phyloP scores from a whole-genome alignment of 139 green algal species.

The Pseudopediastrum boryanum region DNA sequence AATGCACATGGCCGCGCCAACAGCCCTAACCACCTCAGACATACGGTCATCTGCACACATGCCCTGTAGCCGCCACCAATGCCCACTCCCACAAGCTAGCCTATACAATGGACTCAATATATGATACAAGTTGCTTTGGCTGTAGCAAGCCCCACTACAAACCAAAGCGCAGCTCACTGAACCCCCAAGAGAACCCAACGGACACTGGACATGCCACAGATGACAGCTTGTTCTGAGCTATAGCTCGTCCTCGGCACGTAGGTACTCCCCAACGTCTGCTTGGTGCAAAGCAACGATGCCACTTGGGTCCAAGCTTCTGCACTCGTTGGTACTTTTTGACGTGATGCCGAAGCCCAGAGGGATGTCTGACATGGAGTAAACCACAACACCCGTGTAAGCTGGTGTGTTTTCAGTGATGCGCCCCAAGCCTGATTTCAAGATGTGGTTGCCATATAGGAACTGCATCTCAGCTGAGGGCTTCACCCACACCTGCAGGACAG shows the following conservation, averaged over 20 bases:
- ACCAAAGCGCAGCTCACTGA: no score
- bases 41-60: no score
- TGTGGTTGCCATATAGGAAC: slow-evolving; percentile 98
- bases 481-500: slow-evolving; percentile 91
- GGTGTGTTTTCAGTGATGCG: slow-evolving; percentile 97
- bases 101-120: no score
- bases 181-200: no score
- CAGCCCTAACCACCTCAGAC: no score
- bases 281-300: slow-evolving; percentile 96
- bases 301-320: slow-evolving; percentile 86
- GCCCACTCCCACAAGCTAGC: no score
- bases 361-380: slow-evolving; percentile 88
- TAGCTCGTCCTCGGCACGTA: slow-evolving; percentile 76
- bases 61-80: no score
- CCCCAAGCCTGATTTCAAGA: slow-evolving; percentile 96
- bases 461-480: slow-evolving; percentile 98
- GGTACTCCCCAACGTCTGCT: slow-evolving; percentile 89
- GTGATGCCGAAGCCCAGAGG: slow-evolving; percentile 97
- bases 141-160: no score
- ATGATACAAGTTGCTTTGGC: no score
- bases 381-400: slow-evolving; percentile 83
- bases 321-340: slow-evolving; percentile 92
- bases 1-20: no score
- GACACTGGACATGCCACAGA: no score
- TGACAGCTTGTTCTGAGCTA: no score